phyloP scores from a whole-genome alignment of 139 green algal genomes.

The Prasinococcaceae sp. region DNA sequence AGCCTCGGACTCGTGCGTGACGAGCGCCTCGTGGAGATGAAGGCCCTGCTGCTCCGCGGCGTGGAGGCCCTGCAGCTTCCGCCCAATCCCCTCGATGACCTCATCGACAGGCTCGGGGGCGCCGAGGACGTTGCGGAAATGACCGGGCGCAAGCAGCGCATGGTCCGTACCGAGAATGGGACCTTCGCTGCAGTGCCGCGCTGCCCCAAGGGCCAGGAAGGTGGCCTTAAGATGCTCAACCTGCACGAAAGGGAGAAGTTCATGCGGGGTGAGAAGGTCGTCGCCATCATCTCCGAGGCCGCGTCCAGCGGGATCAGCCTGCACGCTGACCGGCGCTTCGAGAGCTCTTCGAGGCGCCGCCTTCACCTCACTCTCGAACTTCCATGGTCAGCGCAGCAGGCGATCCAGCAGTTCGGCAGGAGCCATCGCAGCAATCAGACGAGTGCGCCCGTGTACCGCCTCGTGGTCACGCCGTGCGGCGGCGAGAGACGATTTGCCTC shows the following conservation, averaged over 20 bases:
- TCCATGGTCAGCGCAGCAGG: constrained; percentile 37
- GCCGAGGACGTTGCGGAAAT: constrained; percentile 31
- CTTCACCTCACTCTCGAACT: constrained; percentile 27
- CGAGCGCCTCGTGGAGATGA: too few species aligned
- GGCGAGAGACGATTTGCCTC: constrained; percentile 44
- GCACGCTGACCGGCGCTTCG: constrained; percentile 37
- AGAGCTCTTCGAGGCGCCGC: constrained; percentile 8
- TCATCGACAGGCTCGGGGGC: constrained; percentile 32
- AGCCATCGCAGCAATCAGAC: constrained; percentile 58
- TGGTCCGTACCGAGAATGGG: constrained; percentile 7
- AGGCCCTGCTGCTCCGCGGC: background rate
- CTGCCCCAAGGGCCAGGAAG: constrained; percentile 13
- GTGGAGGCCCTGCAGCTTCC: constrained; percentile 8
- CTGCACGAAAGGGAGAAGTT: constrained; percentile 58
- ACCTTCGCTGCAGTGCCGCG: too few species aligned
- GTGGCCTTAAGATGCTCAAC: constrained; percentile 44
- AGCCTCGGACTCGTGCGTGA: too few species aligned
- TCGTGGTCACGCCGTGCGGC: constrained; percentile 36
- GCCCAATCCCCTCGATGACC: constrained; percentile 27
- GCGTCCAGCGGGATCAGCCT: constrained; percentile 67
- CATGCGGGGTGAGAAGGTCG: constrained; percentile 63
- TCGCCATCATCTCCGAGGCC: constrained; percentile 84
- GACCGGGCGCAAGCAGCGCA: constrained; percentile 25
- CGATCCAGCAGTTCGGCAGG: constrained; percentile 71
- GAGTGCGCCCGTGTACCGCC: constrained; percentile 46